These are phyloP conservation scores for Crithidia bombi DNA, from an alignment of 208 protist species.

Conservation along the genomic window DNA sequence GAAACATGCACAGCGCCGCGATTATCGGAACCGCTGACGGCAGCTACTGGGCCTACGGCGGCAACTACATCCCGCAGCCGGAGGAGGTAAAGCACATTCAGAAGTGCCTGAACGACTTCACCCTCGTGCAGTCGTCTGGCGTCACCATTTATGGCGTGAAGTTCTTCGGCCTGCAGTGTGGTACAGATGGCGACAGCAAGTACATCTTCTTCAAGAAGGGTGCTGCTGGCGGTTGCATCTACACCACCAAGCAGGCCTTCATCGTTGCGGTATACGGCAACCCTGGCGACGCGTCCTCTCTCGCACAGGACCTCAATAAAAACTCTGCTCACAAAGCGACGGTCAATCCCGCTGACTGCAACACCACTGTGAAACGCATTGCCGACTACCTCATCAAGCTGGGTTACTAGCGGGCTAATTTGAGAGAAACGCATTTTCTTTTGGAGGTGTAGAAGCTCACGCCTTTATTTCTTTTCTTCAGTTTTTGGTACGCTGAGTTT, in stretches of 20 bases:
- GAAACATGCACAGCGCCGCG: conserved; percentile 88
- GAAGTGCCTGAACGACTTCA: conserved; percentile 64
- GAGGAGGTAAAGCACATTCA: conserved; percentile 86
- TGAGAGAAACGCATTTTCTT: conserved; percentile 12
- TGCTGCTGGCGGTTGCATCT: conserved; percentile 82
- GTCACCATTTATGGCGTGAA: conserved; percentile 85
- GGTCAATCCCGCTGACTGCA: conserved; percentile 88
- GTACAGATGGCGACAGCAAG: conserved; percentile 69
- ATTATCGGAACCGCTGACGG: conserved; percentile 83
- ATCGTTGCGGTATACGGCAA: conserved; percentile 89
- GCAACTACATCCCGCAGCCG: conserved; percentile 84
- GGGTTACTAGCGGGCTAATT: conserved; percentile 55
- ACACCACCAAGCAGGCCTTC: conserved; percentile 83
- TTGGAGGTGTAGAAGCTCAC: conserved; percentile 19
- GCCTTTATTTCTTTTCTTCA: conserved; percentile 28
- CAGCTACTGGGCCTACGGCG: conserved; percentile 90
- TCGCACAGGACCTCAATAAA: conserved; percentile 61
- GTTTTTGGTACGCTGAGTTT: conserved; percentile 10
- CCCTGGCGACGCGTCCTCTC: conserved; percentile 58
- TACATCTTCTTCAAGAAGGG: conserved; percentile 92
- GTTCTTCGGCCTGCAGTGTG: conserved; percentile 86
- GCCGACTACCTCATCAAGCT: conserved; percentile 89
- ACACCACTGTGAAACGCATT: conserved; percentile 84
- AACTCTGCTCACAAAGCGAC: conserved; percentile 38
- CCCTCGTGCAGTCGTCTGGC: conserved; percentile 71